phyloP scores from a whole-genome alignment of 192 early-diverging fungal species.

The Funneliformis mosseae region DNA sequence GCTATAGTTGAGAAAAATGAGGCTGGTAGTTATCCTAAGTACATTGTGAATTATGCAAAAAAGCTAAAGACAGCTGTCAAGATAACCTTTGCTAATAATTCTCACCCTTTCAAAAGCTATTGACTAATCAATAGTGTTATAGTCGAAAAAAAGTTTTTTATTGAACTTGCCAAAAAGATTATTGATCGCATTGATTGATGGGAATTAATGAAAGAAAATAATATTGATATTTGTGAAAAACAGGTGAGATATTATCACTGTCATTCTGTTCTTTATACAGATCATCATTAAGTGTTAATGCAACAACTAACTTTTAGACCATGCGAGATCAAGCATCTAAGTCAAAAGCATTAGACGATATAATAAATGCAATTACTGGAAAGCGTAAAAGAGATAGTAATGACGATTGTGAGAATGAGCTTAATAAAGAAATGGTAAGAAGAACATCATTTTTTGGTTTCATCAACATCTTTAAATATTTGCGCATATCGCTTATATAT shows the following conservation, averaged over 20 bases:
- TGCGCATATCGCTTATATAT: too few species aligned
- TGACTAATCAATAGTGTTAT: conserved; percentile 31
- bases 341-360: conserved; percentile 26
- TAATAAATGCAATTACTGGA: conserved; percentile 12
- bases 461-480: too few species aligned
- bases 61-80: conserved; percentile 19
- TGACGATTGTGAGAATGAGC: conserved; percentile 1
- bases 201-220: too few species aligned
- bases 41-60: conserved; percentile 19
- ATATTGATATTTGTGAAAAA: too few species aligned
- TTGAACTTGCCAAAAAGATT: too few species aligned
- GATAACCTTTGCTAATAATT: conserved; percentile 29
- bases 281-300: not conserved
- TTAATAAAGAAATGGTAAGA: not conserved
- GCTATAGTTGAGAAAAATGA: conserved; percentile 12
- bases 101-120: conserved; percentile 2
- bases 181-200: too few species aligned
- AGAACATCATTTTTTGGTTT: too few species aligned
- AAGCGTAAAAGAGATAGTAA: conserved; percentile 19
- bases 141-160: conserved; percentile 14
- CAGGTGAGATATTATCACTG: too few species aligned
- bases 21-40: conserved; percentile 23
- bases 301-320: conserved; percentile 21
- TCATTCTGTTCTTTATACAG: too few species aligned
- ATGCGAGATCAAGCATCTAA: conserved; percentile 17